Evolutionary conservation across 306 rosid genomes (phyloP), one percentile per base, ranked within the genome.

Genomic region (Quercus rubra): DNA sequence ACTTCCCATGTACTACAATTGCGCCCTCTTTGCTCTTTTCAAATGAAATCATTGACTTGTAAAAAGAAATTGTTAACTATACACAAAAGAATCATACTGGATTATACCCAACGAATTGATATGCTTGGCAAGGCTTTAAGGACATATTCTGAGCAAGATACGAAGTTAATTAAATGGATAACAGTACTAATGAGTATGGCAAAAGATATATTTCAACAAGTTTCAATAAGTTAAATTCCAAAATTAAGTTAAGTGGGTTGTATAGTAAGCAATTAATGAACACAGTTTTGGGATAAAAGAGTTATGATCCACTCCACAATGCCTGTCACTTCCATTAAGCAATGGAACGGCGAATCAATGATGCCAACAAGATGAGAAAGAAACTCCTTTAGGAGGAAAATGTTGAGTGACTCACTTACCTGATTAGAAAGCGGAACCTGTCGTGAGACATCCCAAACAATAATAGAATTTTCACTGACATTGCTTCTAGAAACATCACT

Each of bases 401-500:
- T 74, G 58, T 15, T 72, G 55, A 58, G 21, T 27, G 52, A 71
- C 74, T 77, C 17, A 55, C 89, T 81, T 79, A 93, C 97, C 92
- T 96, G 97, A 87, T 91, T 93, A 63, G 98, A 93, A 72, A 91
- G 88, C 0, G 97, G 96, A 76, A 93, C 89, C 85, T 96, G 87
- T 62, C 93, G 86, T 1, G 87, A 83, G 74, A 89, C 87, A 86
- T 96, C 99, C 98, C 99, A 96, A 79, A 96, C 90, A 57, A 89
- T 88, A 58, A 96, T 88, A 57, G 97, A 89, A 46, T 92, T 91
- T 87, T 93, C 94, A 70, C 93, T 96, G 70, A 84, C 77, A 82
- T 90, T 90, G 80, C 87, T 85, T 79, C 91, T 83, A 28, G 98
- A 85, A 75, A 89, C 90, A 82, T 93, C 97, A 75, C 97, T 88